Evolutionary conservation across 305 asterid genomes (phyloP), one percentile per base, ranked within the genome.

Genomic region (Fraxinus xanthoxyloides): DNA sequence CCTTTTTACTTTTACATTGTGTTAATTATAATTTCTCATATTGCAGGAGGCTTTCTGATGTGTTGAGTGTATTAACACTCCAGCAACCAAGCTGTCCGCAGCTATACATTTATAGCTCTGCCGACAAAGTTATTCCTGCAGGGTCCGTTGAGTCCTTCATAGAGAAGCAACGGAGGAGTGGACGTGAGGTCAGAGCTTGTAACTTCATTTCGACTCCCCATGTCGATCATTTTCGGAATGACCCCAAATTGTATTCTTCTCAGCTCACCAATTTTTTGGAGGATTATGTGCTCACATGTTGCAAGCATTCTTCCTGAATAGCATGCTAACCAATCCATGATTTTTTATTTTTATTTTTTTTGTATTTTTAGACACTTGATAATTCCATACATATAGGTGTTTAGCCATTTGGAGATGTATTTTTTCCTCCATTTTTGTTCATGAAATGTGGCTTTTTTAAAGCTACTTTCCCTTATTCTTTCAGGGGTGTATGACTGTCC

Each of bases 71-170:
- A 73, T 85, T 95, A 80, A 87, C 93, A 75, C 88, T 93, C 28
- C 80, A 87, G 43, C 99, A 95, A 88, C 99, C 99, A 5, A 89
- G 87, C 38, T 95, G 98, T 81, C 98, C 99, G 6, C 98, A 95
- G 56, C 86, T 95, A 61, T 95, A 95, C 91, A 95, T 95, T 38
- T 95, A 95, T 77, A 95, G 99, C 88, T 90, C 97, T 17, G 97
- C 99, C 0, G 99, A 95, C 88, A 91, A 87, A 85, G 99, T 95
- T 80, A 95, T 95, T 70, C 99, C 99, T 6, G 92, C 90, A 1
- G 91, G 85, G 38, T 89, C 86, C 1, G 99, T 95, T 24, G 98
- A 95, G 87, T 93, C 99, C 12, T 95, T 95, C 86, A 90, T 93
- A n/a, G 95, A 93, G 85, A 86, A 91, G 81, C 99, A 95, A 79